Conservation (phyloP, 2,329 filamentous ascomycete species). For the Dactylonectria macrodidyma region DNA sequence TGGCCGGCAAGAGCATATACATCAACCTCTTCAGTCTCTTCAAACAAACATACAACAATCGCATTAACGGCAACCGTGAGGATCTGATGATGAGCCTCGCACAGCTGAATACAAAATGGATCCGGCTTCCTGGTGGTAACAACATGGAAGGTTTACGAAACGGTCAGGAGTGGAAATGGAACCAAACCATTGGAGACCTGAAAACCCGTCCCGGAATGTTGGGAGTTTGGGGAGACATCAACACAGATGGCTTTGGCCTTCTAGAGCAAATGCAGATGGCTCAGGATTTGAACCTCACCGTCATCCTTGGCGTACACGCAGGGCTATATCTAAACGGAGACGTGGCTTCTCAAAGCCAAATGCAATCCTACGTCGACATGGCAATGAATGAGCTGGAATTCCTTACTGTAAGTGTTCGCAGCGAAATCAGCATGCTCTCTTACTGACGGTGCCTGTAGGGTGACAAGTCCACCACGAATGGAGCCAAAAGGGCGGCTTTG, state of each 20-base stretch:
- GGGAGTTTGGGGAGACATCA: background rate
- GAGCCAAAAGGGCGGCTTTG: background rate
- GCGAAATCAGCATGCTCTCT: background rate
- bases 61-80: background rate
- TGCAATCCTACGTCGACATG: background rate
- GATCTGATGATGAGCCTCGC: background rate
- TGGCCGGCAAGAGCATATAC: background rate
- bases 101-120: background rate
- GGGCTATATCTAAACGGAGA: background rate
- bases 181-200: background rate
- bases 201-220: background rate
- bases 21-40: background rate
- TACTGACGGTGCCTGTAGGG: background rate
- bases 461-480: background rate
- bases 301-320: background rate
- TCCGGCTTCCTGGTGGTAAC: background rate
- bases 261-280: background rate
- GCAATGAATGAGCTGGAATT: background rate
- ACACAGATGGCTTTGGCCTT: background rate
- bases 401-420: background rate
- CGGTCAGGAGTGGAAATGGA: background rate
- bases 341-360: background rate
- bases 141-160: background rate
- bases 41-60: background rate
- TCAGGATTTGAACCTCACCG: background rate